phyloP scores from a whole-genome alignment of 257 asterid genomes.

The Parsonsia alboflavescens region DNA sequence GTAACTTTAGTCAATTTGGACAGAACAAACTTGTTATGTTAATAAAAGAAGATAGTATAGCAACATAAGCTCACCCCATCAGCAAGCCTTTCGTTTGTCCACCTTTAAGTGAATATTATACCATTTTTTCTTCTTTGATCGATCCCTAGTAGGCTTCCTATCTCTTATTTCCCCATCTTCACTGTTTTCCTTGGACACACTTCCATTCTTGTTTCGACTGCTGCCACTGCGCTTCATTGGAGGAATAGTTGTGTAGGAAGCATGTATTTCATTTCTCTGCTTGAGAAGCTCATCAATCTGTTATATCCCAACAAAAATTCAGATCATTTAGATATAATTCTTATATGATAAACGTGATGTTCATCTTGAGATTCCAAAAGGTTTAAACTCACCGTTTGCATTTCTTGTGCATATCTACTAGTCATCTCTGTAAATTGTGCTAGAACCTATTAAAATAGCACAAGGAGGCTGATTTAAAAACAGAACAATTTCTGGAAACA shows the following conservation, averaged over 20 bases:
- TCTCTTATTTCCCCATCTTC: constrained; percentile 52
- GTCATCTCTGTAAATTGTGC: constrained; percentile 98
- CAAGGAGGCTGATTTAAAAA: constrained; percentile 22
- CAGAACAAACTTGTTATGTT: neutral
- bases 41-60: neutral
- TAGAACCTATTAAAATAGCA: constrained; percentile 51
- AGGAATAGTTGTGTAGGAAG: constrained; percentile 63
- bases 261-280: constrained; percentile 75
- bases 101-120: constrained; percentile 75
- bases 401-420: constrained; percentile 84
- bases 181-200: constrained; percentile 41
- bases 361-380: neutral
- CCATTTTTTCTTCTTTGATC: constrained; percentile 80
- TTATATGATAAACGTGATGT: neutral
- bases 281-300: constrained; percentile 96
- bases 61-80: constrained; percentile 20
- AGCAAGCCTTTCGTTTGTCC: constrained; percentile 84
- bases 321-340: neutral
- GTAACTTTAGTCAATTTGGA: neutral
- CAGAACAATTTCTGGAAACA: neutral
- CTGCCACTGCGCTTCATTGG: constrained; percentile 61
- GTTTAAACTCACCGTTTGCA: constrained; percentile 72
- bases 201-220: constrained; percentile 58
- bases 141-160: constrained; percentile 52
- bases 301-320: neutral